Evolutionary conservation across 1,284 basidiomycete species (phyloP).

Genomic region (Ceratobasidium sp.): DNA sequence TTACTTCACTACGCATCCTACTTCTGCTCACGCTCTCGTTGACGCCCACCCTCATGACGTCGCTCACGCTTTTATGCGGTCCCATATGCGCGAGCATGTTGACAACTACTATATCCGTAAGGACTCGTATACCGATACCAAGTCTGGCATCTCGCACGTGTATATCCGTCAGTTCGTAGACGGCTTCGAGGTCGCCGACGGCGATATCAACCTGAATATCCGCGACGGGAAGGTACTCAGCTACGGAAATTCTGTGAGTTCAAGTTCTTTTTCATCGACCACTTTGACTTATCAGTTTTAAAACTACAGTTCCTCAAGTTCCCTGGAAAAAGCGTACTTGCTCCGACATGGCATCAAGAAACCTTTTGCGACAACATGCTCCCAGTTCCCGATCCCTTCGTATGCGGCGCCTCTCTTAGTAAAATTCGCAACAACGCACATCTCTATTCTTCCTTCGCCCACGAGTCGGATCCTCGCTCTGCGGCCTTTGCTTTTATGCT

Average conservation of each 20-base stretch:
- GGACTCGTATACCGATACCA: slow-evolving; percentile 86
- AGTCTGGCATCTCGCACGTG: slow-evolving; percentile 84
- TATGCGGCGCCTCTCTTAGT: slow-evolving; percentile 58
- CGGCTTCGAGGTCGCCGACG: slow-evolving; percentile 87
- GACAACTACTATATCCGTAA: slow-evolving; percentile 69
- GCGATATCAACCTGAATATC: slow-evolving; percentile 89
- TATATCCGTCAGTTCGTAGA: slow-evolving; percentile 83
- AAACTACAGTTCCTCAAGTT: slow-evolving; percentile 71
- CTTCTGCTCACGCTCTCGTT: slow-evolving; percentile 36
- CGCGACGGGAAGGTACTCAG: slow-evolving; percentile 15
- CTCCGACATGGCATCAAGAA: slow-evolving; percentile 11
- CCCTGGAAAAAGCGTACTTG: slow-evolving; percentile 52
- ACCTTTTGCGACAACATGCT: slow-evolving; percentile 23
- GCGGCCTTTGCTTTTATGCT: slow-evolving; percentile 81
- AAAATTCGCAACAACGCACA: background rate
- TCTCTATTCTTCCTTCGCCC: slow-evolving; percentile 45
- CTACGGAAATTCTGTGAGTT: slow-evolving; percentile 34
- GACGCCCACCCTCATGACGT: slow-evolving; percentile 52
- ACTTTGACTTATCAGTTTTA: background rate
- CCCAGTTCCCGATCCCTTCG: slow-evolving; percentile 60
- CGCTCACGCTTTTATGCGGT: slow-evolving; percentile 67
- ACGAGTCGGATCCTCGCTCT: slow-evolving; percentile 59
- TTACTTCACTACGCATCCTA: slow-evolving; percentile 36
- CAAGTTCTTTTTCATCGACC: slow-evolving; percentile 41
- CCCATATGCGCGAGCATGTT: slow-evolving; percentile 51